These are phyloP conservation scores for Solanum corneliomulleri DNA, from an alignment of 257 asterid genomes.

Conservation along the genomic window DNA sequence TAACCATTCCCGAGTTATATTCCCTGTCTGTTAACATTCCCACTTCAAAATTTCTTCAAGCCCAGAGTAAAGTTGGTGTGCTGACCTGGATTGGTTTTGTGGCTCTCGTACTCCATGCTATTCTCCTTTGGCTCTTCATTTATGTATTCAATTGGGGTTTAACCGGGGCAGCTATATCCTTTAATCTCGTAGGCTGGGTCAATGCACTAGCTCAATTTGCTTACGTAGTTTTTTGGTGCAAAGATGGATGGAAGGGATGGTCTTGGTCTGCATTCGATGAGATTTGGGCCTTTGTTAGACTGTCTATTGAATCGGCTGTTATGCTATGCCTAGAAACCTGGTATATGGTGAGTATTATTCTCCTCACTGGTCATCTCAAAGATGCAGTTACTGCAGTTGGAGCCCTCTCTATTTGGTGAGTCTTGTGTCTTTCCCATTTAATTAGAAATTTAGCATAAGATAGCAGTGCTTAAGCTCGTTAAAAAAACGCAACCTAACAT, in stretches of 20 bases:
- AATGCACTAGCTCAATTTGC: conserved; percentile 42
- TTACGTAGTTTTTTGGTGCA: conserved; percentile 68
- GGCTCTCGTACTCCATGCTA: conserved; percentile 25
- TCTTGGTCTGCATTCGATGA: conserved; percentile 52
- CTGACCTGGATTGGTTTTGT: conserved; percentile 51
- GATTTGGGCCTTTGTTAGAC: conserved; percentile 67
- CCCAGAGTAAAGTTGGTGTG: conserved; percentile 75
- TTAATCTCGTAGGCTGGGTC: conserved; percentile 41
- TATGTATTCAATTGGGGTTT: conserved; percentile 46
- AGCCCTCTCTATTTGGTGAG: conserved; percentile 75
- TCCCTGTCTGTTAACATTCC: conserved; percentile 56
- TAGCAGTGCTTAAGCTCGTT: not conserved
- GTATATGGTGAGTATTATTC: conserved; percentile 72
- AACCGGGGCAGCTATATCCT: conserved; percentile 58
- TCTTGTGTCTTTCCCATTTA: not conserved
- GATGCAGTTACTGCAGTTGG: conserved; percentile 71
- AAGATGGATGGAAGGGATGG: conserved; percentile 86
- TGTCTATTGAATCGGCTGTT: conserved; percentile 80
- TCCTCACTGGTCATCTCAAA: conserved; percentile 63
- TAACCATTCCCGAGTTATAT: conserved; percentile 52
- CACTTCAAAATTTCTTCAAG: conserved; percentile 64
- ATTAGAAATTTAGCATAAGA: not conserved
- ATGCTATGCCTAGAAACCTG: conserved; percentile 85
- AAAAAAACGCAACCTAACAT: not conserved
- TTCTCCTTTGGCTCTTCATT: conserved; percentile 55